Evolutionary conservation across 1,284 basidiomycete species (phyloP).

Genomic region (Cystobasidium sp.): DNA sequence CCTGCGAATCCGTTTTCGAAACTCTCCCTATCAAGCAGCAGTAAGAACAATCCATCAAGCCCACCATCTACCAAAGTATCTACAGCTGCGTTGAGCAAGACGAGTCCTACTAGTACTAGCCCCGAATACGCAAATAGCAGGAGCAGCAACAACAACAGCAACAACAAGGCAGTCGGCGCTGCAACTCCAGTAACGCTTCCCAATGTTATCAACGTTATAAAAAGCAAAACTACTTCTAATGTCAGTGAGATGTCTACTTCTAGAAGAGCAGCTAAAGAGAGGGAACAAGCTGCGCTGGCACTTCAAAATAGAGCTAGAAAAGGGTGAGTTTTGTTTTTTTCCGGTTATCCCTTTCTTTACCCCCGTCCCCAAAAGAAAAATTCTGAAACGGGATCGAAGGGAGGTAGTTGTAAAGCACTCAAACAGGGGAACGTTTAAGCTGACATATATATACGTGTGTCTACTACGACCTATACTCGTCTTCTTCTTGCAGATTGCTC

Average conservation of each 20-base stretch:
- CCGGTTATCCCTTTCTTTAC: too few relatives aligned
- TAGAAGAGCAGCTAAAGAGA: conserved; percentile 46
- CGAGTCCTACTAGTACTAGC: too few relatives aligned
- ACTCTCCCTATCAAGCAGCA: background rate
- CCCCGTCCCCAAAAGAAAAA: too few relatives aligned
- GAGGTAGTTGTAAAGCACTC: too few relatives aligned
- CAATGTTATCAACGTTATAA: conserved; percentile 8
- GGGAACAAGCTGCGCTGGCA: conserved; percentile 45
- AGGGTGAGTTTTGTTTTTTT: too few relatives aligned
- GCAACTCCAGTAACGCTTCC: background rate
- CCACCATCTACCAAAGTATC: too few relatives aligned
- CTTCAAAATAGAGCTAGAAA: conserved; percentile 49
- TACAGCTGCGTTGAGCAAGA: too few relatives aligned
- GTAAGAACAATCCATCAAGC: background rate
- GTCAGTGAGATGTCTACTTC: conserved; percentile 17
- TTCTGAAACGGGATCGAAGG: conserved; percentile 47
- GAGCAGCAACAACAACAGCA: background rate
- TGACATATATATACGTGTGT: too few relatives aligned
- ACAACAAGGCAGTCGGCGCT: background rate
- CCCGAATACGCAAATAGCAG: too few relatives aligned
- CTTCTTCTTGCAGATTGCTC: too few relatives aligned
- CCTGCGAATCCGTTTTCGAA: conserved; percentile 13
- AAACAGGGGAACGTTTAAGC: conserved; percentile 8
- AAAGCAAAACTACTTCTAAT: conserved; percentile 12
- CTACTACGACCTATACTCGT: too few relatives aligned